Conservation (phyloP, 805 yeast species). For the Scheffersomyces coipomensis region DNA sequence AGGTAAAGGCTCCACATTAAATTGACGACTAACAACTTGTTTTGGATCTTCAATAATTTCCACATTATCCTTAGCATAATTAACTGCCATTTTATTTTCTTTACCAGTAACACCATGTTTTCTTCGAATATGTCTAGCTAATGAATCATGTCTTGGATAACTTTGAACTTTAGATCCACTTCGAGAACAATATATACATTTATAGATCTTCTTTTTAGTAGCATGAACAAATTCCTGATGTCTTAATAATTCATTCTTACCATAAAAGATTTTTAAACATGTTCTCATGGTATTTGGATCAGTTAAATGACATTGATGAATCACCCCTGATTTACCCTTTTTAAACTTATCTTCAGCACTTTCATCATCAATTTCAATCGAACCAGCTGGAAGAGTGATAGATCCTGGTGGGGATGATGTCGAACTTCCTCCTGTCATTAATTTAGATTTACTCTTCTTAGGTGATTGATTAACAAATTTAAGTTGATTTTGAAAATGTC, state of each 20-base stretch:
- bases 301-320: conserved; percentile 41
- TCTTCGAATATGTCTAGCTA: conserved; percentile 42
- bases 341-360: conserved; percentile 5
- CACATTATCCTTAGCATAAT: conserved; percentile 41
- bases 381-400: neutral
- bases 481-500: conserved; percentile 6
- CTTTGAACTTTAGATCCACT: conserved; percentile 35
- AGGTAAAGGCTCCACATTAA: conserved; percentile 21
- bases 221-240: conserved; percentile 49
- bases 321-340: conserved; percentile 17
- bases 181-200: conserved; percentile 38
- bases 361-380: neutral
- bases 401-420: neutral
- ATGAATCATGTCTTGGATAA: conserved; percentile 44
- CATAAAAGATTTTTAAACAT: conserved; percentile 41
- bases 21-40: conserved; percentile 9
- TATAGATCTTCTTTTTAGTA: conserved; percentile 39
- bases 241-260: conserved; percentile 41
- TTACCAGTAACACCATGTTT: conserved; percentile 45
- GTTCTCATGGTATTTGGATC: conserved; percentile 31
- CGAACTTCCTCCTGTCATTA: neutral
- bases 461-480: conserved; percentile 2
- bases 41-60: conserved; percentile 33
- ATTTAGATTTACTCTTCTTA: neutral
- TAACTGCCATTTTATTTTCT: conserved; percentile 44